Evolutionary conservation across 805 yeast genomes (phyloP).

Genomic region (Barnettozyma sucrosica): DNA sequence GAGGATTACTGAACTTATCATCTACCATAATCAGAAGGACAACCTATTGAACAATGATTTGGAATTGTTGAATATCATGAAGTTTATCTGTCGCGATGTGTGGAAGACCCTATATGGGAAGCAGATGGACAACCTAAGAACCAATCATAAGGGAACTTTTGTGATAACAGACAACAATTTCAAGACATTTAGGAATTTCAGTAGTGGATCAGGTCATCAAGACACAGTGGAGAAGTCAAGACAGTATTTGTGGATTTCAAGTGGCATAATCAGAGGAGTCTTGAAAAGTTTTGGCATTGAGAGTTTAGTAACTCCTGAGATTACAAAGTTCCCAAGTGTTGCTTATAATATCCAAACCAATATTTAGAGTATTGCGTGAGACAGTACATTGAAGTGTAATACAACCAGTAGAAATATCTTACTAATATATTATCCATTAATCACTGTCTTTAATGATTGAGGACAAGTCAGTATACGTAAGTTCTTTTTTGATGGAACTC

Average conservation of each 20-base stretch:
- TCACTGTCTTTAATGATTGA: slow-evolving; percentile 29
- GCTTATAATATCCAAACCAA: slow-evolving; percentile 64
- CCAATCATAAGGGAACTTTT: slow-evolving; percentile 84
- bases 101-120: slow-evolving; percentile 79
- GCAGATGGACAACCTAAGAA: slow-evolving; percentile 86
- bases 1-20: slow-evolving; percentile 44
- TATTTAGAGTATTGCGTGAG: neutral
- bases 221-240: slow-evolving; percentile 41
- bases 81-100: slow-evolving; percentile 85
- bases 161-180: slow-evolving; percentile 69
- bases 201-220: slow-evolving; percentile 36
- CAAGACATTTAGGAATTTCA: slow-evolving; percentile 47
- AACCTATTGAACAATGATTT: slow-evolving; percentile 38
- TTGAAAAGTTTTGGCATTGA: slow-evolving; percentile 64
- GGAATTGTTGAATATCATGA: slow-evolving; percentile 79
- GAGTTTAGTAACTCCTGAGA: slow-evolving; percentile 59
- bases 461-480: slow-evolving; percentile 49
- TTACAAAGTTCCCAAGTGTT: slow-evolving; percentile 58
- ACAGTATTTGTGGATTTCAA: slow-evolving; percentile 61
- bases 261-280: slow-evolving; percentile 72
- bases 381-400: neutral
- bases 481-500: slow-evolving; percentile 39
- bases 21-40: slow-evolving; percentile 40
- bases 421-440: neutral
- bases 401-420: neutral